Percentiles rank a stretch among this genome's conserved stretches.
Conservation (phyloP, 345 rosid genomes). For the Lumnitzera racemosa region DNA sequence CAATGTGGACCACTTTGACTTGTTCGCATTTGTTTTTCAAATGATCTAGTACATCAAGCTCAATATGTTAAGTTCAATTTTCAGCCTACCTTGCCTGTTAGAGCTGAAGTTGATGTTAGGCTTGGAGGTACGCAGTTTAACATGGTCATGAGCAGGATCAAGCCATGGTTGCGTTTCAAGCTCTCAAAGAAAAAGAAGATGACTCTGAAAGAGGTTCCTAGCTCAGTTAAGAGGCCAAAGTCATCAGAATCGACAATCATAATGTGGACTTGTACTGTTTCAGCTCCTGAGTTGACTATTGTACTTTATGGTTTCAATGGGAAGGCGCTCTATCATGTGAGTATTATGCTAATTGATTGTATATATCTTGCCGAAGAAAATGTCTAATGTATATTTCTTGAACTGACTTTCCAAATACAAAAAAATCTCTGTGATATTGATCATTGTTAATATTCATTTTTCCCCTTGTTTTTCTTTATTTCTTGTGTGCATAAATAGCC, state of each 20-base stretch:
- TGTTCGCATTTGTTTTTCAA: neutral
- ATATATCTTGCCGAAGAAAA: neutral
- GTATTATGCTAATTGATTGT: constrained; percentile 16
- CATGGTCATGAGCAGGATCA: constrained; percentile 58
- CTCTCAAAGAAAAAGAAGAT: constrained; percentile 52
- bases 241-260: constrained; percentile 47
- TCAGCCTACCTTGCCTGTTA: constrained; percentile 67
- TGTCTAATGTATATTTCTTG: too few relatives aligned
- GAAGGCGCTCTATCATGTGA: constrained; percentile 81
- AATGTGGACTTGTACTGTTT: constrained; percentile 89
- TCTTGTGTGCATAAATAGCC: too few relatives aligned
- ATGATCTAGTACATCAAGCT: neutral
- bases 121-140: constrained; percentile 87
- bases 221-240: constrained; percentile 35
- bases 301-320: constrained; percentile 53
- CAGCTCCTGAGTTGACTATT: constrained; percentile 95
- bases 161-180: constrained; percentile 76
- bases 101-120: constrained; percentile 95
- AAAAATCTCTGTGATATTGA: too few relatives aligned
- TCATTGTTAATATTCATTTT: too few relatives aligned
- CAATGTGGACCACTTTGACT: too few relatives aligned
- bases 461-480: too few relatives aligned
- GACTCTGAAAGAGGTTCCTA: constrained; percentile 52
- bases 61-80: constrained; percentile 16
- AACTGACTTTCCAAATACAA: too few relatives aligned